Conservation (phyloP, 106 monocot species). For the Gastrodia elata region DNA sequence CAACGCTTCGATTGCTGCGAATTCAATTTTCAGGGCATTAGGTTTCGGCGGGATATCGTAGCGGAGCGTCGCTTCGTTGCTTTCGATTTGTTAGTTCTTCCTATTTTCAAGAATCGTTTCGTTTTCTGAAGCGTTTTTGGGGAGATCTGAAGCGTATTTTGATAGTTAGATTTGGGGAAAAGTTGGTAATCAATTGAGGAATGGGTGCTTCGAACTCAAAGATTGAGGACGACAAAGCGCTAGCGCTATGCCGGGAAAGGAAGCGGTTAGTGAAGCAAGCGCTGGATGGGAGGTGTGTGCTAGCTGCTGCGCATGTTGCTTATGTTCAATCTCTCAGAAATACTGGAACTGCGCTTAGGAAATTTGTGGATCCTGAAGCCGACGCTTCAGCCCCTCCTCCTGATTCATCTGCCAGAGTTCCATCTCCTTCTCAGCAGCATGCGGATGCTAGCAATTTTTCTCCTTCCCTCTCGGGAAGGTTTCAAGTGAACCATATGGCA, state of each 20-base stretch:
- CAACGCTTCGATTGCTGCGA: background rate
- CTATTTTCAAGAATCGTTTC: background rate
- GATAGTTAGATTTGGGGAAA: too few relatives aligned
- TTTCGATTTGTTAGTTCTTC: background rate
- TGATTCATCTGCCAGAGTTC: conserved; percentile 58
- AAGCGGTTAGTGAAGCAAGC: conserved; percentile 71
- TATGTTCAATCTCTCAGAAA: conserved; percentile 81
- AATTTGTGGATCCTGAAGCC: conserved; percentile 35
- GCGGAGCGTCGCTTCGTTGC: background rate
- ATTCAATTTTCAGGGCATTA: background rate
- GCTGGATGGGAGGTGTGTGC: conserved; percentile 61
- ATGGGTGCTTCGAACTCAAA: conserved; percentile 72
- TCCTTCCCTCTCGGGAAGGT: conserved; percentile 27
- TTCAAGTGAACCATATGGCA: conserved; percentile 80
- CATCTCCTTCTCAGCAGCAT: conserved; percentile 45
- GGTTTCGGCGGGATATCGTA: background rate
- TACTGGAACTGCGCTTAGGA: conserved; percentile 64
- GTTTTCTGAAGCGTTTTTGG: too few relatives aligned
- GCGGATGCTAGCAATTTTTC: conserved; percentile 34
- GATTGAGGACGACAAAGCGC: conserved; percentile 78
- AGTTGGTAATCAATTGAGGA: conserved; percentile 1
- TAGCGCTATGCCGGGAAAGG: conserved; percentile 74
- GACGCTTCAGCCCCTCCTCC: conserved; percentile 65
- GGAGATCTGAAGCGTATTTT: too few relatives aligned
- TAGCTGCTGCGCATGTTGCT: conserved; percentile 64